Percentiles rank a stretch among this genome's conserved stretches.
Conservation (phyloP, 176 grass and related monocot species). For the Eleusine indica region DNA sequence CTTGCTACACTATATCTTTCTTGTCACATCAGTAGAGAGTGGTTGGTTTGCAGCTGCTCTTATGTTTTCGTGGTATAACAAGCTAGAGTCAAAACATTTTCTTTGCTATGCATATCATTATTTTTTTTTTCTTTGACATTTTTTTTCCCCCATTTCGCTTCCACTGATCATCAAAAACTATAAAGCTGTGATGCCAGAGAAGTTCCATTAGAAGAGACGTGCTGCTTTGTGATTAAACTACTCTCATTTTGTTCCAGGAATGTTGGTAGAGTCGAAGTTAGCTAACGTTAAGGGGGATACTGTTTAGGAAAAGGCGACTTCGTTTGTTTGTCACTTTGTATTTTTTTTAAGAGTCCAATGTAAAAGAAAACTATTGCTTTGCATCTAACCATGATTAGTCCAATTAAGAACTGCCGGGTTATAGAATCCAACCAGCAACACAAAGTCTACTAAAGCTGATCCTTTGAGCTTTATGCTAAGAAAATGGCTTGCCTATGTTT, state of each 20-base stretch:
- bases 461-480: neutral
- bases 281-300: neutral
- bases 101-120: neutral
- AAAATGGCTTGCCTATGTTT: constrained; percentile 1
- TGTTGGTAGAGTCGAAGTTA: neutral
- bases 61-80: neutral
- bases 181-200: too few relatives aligned
- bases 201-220: neutral
- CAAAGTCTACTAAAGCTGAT: neutral
- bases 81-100: neutral
- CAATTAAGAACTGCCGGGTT: neutral
- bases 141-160: neutral
- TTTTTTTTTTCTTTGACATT: neutral
- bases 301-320: neutral
- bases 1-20: neutral
- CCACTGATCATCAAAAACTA: neutral
- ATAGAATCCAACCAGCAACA: neutral
- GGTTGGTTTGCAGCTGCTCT: neutral
- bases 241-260: constrained; percentile 1
- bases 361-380: neutral
- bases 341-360: neutral
- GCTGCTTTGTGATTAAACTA: neutral
- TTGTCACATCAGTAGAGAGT: neutral
- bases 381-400: neutral
- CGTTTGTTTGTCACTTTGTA: too few relatives aligned